Conservation (phyloP, 176 grass and related monocot species). For the Leersia perrieri region DNA sequence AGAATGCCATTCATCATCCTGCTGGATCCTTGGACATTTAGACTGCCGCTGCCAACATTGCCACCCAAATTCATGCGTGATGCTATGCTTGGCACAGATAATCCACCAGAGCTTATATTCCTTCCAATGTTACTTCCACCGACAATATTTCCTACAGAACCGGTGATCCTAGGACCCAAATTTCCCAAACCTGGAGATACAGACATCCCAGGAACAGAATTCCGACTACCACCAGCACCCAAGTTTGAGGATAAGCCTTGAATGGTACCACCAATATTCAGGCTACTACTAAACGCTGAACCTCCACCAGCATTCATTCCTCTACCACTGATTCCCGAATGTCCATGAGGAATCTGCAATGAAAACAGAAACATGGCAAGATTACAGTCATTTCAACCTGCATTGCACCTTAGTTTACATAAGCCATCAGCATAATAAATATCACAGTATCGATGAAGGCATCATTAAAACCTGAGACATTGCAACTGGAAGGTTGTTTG, state of each 20-base stretch:
- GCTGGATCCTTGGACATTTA: slow-evolving; percentile 81
- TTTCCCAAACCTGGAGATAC: slow-evolving; percentile 76
- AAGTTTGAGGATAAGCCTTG: slow-evolving; percentile 80
- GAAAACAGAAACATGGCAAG: slow-evolving; percentile 1
- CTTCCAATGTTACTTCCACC: slow-evolving; percentile 83
- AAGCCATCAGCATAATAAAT: slow-evolving; percentile 9
- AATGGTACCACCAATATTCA: slow-evolving; percentile 79
- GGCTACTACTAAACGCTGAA: slow-evolving; percentile 68
- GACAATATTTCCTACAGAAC: slow-evolving; percentile 72
- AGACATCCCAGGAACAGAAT: slow-evolving; percentile 76
- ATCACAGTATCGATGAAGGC: neutral
- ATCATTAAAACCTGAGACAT: slow-evolving; percentile 83
- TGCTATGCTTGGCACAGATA: slow-evolving; percentile 60
- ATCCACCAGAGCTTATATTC: slow-evolving; percentile 78
- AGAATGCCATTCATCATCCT: slow-evolving; percentile 81
- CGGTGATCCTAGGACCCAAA: slow-evolving; percentile 66
- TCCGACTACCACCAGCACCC: slow-evolving; percentile 61
- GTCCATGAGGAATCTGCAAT: slow-evolving; percentile 85
- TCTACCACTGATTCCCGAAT: slow-evolving; percentile 68
- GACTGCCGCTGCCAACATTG: slow-evolving; percentile 58
- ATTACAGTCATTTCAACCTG: slow-evolving; percentile 6
- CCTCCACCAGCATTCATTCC: slow-evolving; percentile 74
- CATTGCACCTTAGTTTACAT: slow-evolving; percentile 12
- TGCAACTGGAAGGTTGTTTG: slow-evolving; percentile 80
- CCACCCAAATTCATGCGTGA: slow-evolving; percentile 72